Percentiles rank a stretch among this genome's conserved stretches.
Evolutionary conservation across 2,329 filamentous ascomycete species (phyloP).

Genomic region (Verticillium tricorpus): DNA sequence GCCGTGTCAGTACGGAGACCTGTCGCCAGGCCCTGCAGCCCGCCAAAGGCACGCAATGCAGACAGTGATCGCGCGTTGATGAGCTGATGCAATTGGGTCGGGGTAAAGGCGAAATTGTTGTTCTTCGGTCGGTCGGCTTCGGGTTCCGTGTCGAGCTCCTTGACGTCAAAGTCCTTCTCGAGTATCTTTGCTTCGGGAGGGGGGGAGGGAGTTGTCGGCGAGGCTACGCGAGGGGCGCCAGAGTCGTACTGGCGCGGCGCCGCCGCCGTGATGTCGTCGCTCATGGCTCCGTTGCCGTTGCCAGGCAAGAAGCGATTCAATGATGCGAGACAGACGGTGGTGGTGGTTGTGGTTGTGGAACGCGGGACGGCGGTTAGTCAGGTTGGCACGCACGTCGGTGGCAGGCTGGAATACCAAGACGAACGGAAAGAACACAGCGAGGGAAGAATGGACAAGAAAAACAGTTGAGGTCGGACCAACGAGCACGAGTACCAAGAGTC

Average conservation of each 20-base stretch:
- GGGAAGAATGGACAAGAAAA: neutral
- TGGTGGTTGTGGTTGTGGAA: neutral
- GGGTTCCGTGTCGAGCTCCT: conserved; percentile 6
- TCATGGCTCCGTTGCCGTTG: neutral
- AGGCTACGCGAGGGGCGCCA: neutral
- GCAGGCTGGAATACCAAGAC: neutral
- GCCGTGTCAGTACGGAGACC: conserved; percentile 45
- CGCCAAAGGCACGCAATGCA: conserved; percentile 48
- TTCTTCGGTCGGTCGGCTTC: conserved; percentile 17
- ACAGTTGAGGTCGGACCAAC: neutral
- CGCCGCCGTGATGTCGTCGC: conserved; percentile 3
- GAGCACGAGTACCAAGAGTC: neutral
- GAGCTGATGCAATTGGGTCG: conserved; percentile 49
- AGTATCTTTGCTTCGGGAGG: neutral
- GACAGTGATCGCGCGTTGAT: conserved; percentile 43
- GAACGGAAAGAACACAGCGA: neutral
- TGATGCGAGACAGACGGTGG: neutral
- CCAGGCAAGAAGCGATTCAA: neutral
- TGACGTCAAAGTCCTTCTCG: neutral
- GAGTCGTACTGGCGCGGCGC: neutral
- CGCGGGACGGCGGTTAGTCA: neutral
- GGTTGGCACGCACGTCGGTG: neutral
- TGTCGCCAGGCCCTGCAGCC: conserved; percentile 44
- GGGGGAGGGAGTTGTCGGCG: neutral
- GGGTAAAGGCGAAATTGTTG: conserved; percentile 50